Evolutionary conservation across 1,284 basidiomycete species (phyloP), one percentile per base, ranked within the genome.

Genomic region (Macrocystidia cucumis): DNA sequence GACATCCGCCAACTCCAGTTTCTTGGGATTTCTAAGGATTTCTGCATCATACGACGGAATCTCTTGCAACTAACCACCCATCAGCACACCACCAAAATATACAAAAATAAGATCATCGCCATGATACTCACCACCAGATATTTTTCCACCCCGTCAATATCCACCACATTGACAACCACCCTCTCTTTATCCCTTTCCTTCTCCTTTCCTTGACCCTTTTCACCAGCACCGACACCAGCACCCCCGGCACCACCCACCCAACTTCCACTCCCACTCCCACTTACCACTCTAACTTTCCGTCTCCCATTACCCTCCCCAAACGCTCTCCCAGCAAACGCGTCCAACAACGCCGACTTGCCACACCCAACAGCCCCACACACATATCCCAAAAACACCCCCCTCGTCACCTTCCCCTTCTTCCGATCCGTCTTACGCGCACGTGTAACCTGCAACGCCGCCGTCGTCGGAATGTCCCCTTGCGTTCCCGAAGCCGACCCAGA

Each of bases 41-140:
- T 98, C 93, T 1, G 86, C 75, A 61, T 98, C 95, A 55, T 96
- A 92, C 26, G 88, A 91, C 5, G 93, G 95, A 56, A 98, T 98
- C 55, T 98, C 95, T 69, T 98, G 95, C 41, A 98, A 62, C 90
- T 95, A 38, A 21, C 23, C 24, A 24, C 38, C 36, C 44, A 37
- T 38, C 27, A 25, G 33, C 9, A 36, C 12, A 8, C 26, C 28
- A 21, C 31, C 11, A n/a, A 18, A 30, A 23, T 8, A n/a, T n/a
- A n/a, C n/a, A 34, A 25, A 18, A 26, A 8, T n/a, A 22, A 20
- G 28, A n/a, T 34, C 24, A 41, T 24, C 6, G 37, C 12, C 33
- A 36, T 28, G 32, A 21, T 16, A 71, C 89, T 59, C 45, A 93
- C 91, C 48, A 97, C 87, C 11, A 98, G 74, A 56, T 98, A 98